Evolutionary conservation across 2,329 filamentous ascomycete species (phyloP), one percentile per base, ranked within the genome.

Genomic region (Curvularia eragrostidis): DNA sequence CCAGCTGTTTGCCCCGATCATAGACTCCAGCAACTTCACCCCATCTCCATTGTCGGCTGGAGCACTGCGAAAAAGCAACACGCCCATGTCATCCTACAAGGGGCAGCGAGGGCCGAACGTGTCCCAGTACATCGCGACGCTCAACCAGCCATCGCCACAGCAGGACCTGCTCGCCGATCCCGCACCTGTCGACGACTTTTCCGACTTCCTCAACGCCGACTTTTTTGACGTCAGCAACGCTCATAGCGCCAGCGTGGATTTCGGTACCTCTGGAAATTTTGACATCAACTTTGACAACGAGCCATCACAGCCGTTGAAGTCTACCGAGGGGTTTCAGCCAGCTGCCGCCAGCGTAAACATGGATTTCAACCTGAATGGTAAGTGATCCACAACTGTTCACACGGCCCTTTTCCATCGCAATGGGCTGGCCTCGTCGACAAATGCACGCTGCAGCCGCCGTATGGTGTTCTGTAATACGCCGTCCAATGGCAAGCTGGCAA

Each of bases 21-120:
- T 64, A 56, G 56, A 44, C 41, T 54, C 51, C 42, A 50, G 61
- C 64, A 41, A 42, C 52, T 61, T 51, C 49, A 58, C 56, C 36
- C 43, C 55, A 53, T 54, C 51, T 43, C 10, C 51, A 52, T 52
- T 48, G 48, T 53, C 62, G 26, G 43, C 56, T 41, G 47, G 54
- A 54, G 52, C 15, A n/a, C 34, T 5, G 15, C 6, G 18, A 26
- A 58, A 44, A 48, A 46, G 24, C 32, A 52, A 52, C 57, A 61
- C 53, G 60, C 61, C 52, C 71, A 93, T 93, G 90, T 87, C 91
- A 76, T 85, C 82, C 75, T 93, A 87, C 84, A 88, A 85, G 78
- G 89, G 88, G 73, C 89, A 91, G 62, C 88, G 90, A 74, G 90
- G 86, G 69, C 89, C 91, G 72, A 96, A 96, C 77, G 91, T 97